Evolutionary conservation across 306 rosid species (phyloP).

Genomic region (Astragalus membranaceus): DNA sequence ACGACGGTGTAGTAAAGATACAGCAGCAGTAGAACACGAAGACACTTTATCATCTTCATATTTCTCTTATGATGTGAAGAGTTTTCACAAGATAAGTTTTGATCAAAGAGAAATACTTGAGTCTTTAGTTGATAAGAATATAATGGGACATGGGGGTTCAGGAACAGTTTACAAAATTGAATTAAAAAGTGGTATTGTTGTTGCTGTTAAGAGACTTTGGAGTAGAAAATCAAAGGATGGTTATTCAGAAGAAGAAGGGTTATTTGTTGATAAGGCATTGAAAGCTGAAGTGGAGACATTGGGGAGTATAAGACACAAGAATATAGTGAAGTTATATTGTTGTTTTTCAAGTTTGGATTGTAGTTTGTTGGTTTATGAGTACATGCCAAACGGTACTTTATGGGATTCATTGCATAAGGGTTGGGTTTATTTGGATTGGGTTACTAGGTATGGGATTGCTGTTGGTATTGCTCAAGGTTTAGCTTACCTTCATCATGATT

Average conservation of each 20-base stretch:
- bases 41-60: conserved; percentile 52
- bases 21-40: conserved; percentile 54
- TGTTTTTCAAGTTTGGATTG: conserved; percentile 73
- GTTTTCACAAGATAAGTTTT: conserved; percentile 73
- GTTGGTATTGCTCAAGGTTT: conserved; percentile 83
- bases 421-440: conserved; percentile 88
- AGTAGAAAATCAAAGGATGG: conserved; percentile 46
- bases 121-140: conserved; percentile 79
- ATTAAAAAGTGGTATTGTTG: conserved; percentile 58
- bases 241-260: conserved; percentile 49
- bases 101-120: conserved; percentile 64
- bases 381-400: conserved; percentile 85
- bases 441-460: conserved; percentile 74
- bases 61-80: conserved; percentile 73
- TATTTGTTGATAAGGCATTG: conserved; percentile 46
- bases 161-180: conserved; percentile 86
- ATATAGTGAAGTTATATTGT: conserved; percentile 82
- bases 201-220: conserved; percentile 81
- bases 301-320: conserved; percentile 87
- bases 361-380: conserved; percentile 78
- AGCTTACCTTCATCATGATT: conserved; percentile 93
- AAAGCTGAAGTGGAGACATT: conserved; percentile 89
- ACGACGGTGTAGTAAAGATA: conserved; percentile 51
- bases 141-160: conserved; percentile 89
- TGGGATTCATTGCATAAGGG: conserved; percentile 93